phyloP scores from a whole-genome alignment of 2,329 filamentous ascomycete genomes.

The Parastagonospora avenae region DNA sequence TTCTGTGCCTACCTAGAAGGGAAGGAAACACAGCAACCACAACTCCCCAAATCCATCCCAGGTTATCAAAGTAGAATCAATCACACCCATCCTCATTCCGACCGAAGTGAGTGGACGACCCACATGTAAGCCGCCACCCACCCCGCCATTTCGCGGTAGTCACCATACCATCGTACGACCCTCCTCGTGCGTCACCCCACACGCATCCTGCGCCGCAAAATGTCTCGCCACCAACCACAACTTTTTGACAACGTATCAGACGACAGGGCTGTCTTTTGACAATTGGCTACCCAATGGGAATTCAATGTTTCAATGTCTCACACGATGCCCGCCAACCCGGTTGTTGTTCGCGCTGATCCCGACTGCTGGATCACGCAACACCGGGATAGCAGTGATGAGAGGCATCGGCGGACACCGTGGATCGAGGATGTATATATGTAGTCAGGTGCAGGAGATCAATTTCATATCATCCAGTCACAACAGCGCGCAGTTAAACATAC shows the following conservation, averaged over 20 bases:
- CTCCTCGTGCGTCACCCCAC: constrained; percentile 11
- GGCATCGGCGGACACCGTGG: not conserved
- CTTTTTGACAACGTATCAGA: constrained; percentile 10
- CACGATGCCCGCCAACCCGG: constrained; percentile 11
- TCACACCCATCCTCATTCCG: too few species aligned
- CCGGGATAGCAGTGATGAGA: not conserved
- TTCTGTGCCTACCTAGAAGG: too few species aligned
- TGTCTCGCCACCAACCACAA: constrained; percentile 28
- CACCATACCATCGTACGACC: constrained; percentile 24
- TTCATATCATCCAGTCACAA: not conserved
- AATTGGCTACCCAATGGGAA: constrained; percentile 10
- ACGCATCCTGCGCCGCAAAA: constrained; percentile 3
- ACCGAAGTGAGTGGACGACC: too few species aligned
- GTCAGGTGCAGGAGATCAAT: not conserved
- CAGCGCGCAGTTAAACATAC: too few species aligned
- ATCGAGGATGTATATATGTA: not conserved
- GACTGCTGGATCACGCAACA: not conserved
- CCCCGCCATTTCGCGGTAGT: not conserved
- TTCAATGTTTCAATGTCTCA: not conserved
- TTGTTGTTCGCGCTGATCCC: constrained; percentile 1
- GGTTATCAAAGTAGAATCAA: too few species aligned
- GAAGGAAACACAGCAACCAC: too few species aligned
- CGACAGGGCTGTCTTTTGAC: constrained; percentile 9
- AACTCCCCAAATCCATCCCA: too few species aligned
- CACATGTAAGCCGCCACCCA: not conserved